Evolutionary conservation across 331 rosid species (phyloP), one percentile per base, ranked within the genome.

Genomic region (Acacia pycnantha): DNA sequence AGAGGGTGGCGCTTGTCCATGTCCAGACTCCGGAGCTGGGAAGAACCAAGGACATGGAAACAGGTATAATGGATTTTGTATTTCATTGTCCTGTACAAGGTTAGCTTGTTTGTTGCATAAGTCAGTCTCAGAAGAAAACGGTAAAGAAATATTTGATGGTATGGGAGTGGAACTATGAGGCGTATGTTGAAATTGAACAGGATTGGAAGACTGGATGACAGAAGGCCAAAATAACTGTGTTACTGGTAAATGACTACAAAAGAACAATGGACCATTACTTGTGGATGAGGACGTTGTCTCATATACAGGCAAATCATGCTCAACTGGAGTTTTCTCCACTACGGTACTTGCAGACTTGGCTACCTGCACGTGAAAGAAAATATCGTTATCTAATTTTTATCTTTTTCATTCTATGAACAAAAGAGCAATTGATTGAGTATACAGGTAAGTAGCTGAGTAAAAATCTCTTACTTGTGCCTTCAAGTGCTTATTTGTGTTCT

Each of bases 41-140:
- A 90, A 85, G 81, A 89, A 64, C 98, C 95, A 96, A 79, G 98
- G 95, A 82, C 83, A 89, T 2, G 94, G 99, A 50, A 92, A 56
- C 72, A 93, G 77, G 79, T 88, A 93, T 50, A 84, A 73, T 6
- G 97, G 97, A 59, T 86, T 81, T 81, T 85, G 90, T 9, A 83
- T 67, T 80, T 75, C 88, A 50, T 80, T 80, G 71, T 80, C 85
- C 54, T 74, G 88, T 59, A 44, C 27, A 76, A 19, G 73, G 80
- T 77, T 87, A n/a, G 87, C 90, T 78, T 85, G 90, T 81, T 84
- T 89, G 79, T 54, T 84, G 76, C 67, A 73, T 79, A 88, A 81
- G 50, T 81, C 90, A 24, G 88, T 72, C 77, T 62, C 81, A 48
- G 89, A 85, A 82, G 88, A 84, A 29, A 86, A 85, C 54, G 92